A percentile compares a stretch with the other conserved stretches of the same genome.
These are phyloP conservation scores for Eutrema yunnanense DNA, from an alignment of 345 rosid species.

Conservation along the genomic window DNA sequence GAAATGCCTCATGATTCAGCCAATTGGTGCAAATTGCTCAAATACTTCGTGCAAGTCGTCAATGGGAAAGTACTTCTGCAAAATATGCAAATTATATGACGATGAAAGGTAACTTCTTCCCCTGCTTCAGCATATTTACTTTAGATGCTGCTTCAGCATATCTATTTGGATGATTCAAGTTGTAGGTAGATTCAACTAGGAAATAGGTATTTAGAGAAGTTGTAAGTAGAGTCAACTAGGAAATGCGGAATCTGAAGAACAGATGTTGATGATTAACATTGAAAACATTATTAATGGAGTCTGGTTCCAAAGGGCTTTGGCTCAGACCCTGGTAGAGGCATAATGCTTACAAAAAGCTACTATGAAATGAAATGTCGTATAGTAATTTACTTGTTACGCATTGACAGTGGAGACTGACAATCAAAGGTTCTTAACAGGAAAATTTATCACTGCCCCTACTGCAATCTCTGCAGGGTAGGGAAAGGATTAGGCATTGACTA, in stretches of 20 bases:
- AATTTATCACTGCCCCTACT: constrained; percentile 93
- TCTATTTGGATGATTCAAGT: background rate
- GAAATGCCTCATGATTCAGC: constrained; percentile 64
- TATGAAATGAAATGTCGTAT: background rate
- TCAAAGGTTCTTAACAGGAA: constrained; percentile 43
- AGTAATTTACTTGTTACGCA: background rate
- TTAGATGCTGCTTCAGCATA: background rate
- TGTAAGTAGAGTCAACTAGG: background rate
- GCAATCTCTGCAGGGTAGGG: constrained; percentile 88
- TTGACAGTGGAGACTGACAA: background rate
- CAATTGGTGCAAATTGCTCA: constrained; percentile 53
- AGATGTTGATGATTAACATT: background rate
- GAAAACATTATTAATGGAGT: background rate
- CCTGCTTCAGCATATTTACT: background rate
- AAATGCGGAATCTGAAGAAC: background rate
- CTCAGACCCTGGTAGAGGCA: background rate
- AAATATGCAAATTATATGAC: constrained; percentile 70
- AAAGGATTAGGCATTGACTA: constrained; percentile 84
- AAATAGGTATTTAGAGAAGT: background rate
- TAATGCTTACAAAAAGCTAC: background rate
- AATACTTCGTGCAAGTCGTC: constrained; percentile 52
- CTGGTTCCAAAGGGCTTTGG: background rate
- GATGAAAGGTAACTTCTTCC: constrained; percentile 54
- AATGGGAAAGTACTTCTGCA: constrained; percentile 81
- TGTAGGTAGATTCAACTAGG: too few relatives aligned